Conservation (phyloP, 2,329 filamentous ascomycete species). For the Neonectria neomacrospora region DNA sequence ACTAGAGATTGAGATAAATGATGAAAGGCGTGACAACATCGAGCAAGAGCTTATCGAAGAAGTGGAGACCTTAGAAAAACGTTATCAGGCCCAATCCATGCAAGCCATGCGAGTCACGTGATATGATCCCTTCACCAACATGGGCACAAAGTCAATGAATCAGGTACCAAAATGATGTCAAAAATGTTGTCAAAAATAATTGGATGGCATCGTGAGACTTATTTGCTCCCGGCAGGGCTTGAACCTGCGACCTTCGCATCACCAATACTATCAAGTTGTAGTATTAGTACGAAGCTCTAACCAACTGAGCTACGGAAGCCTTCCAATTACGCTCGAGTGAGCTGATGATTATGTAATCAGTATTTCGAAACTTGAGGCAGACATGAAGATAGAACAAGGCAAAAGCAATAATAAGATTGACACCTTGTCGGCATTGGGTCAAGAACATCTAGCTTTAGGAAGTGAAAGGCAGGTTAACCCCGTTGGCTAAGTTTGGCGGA, state of each 20-base stretch:
- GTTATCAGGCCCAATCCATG: not conserved
- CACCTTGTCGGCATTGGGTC: too few species aligned
- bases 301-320: slow-evolving; percentile 30
- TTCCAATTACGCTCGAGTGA: slow-evolving; percentile 11
- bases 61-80: slow-evolving; percentile 11
- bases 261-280: slow-evolving; percentile 13
- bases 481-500: too few species aligned
- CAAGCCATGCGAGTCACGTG: not conserved
- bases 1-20: slow-evolving; percentile 3
- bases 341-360: slow-evolving; percentile 16
- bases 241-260: slow-evolving; percentile 30
- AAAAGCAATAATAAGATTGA: not conserved
- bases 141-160: not conserved
- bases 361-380: not conserved
- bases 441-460: too few species aligned
- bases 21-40: not conserved
- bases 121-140: too few species aligned
- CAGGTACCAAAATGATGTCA: too few species aligned
- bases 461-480: too few species aligned
- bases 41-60: not conserved
- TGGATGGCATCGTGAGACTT: slow-evolving; percentile 21
- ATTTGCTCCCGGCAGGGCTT: slow-evolving; percentile 28
- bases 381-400: not conserved
- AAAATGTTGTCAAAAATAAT: not conserved
- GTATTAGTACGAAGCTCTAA: slow-evolving; percentile 31